Evolutionary conservation across 1,139 yeast species (phyloP).

Genomic region (Saccharomycopsis phalli): DNA sequence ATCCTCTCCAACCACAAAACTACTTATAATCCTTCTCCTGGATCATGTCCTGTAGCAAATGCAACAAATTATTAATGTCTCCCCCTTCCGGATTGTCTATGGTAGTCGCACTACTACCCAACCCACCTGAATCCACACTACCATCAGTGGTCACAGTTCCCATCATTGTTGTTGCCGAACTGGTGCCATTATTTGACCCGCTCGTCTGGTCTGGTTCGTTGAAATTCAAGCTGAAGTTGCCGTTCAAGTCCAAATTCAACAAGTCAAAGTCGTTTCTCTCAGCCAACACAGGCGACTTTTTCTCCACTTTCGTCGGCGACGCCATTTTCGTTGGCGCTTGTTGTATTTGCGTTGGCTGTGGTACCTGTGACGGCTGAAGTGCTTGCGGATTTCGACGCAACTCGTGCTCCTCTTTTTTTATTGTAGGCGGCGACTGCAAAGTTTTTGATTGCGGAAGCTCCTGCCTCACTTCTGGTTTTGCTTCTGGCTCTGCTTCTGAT

Average conservation of each 20-base stretch:
- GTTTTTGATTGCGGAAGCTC: background rate
- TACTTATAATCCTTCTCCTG: constrained; percentile 16
- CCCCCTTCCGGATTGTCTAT: constrained; percentile 13
- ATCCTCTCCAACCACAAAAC: no score
- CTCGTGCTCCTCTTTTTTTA: background rate
- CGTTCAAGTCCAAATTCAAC: constrained; percentile 3
- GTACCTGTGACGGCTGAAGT: constrained; percentile 1
- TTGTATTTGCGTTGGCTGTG: constrained; percentile 2
- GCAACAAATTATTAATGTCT: constrained; percentile 17
- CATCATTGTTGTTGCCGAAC: constrained; percentile 1
- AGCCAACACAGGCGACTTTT: background rate
- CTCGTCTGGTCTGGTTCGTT: background rate
- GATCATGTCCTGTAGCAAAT: constrained; percentile 19
- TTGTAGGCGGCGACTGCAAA: background rate
- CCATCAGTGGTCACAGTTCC: background rate
- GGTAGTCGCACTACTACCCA: no score
- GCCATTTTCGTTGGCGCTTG: background rate
- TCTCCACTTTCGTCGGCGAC: background rate
- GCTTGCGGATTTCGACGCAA: background rate
- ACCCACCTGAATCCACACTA: constrained; percentile 3
- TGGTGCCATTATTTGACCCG: background rate
- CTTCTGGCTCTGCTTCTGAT: background rate
- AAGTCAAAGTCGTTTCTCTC: no score
- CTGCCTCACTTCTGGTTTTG: background rate
- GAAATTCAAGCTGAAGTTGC: constrained; percentile 2